Evolutionary conservation across 352 stramenopile species (phyloP), one percentile per base, ranked within the genome.

Genomic region (Globisporangium spiculum): DNA sequence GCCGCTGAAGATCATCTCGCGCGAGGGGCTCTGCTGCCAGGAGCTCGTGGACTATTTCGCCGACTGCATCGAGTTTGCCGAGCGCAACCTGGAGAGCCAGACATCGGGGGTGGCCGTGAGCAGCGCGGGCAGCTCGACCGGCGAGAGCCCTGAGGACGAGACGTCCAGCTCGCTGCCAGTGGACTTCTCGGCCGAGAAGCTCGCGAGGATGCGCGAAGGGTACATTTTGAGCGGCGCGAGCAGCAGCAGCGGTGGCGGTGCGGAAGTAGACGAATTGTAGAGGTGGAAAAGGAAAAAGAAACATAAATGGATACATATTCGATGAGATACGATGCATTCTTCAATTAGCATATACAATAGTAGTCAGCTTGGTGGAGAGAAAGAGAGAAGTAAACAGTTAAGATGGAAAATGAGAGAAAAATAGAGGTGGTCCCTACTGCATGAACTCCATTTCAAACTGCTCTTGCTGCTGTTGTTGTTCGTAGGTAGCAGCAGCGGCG

Each of bases 1-100:
- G 26, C 88, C 88, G 53, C 71, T 94, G 41, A 90, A 90, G 67
- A 91, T 92, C 58, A 92, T 96, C 57, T 96, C 88, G 24, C 79
- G 84, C 12, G 88, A 96, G 55, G 84, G 82, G 4, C 78, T 96
- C 24, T 92, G 75, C 7, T 94, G 86, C 65, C 88, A 96, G 58
- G 88, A 92, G 53, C 78, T 96, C 27, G 86, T 94, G 20, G 88
- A 96, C 67, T 96, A 96, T 65, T 77, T 96, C 60, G 74, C 79
- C 10, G 80, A 92, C 59, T 84, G 79, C 24, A 94, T 96, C 63
- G 73, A 75, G 32, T 96, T 84, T 48, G 86, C 84, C 1, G 88
- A 95, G 67, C 65, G 77, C 46, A 90, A 93, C 34, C 65, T 71
- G 12, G 74, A 86, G 58, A 78, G 72, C 59, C 75, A 83, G 54